Conservation (phyloP, 2,329 filamentous ascomycete genomes). For the Aspergillus ibericus region DNA sequence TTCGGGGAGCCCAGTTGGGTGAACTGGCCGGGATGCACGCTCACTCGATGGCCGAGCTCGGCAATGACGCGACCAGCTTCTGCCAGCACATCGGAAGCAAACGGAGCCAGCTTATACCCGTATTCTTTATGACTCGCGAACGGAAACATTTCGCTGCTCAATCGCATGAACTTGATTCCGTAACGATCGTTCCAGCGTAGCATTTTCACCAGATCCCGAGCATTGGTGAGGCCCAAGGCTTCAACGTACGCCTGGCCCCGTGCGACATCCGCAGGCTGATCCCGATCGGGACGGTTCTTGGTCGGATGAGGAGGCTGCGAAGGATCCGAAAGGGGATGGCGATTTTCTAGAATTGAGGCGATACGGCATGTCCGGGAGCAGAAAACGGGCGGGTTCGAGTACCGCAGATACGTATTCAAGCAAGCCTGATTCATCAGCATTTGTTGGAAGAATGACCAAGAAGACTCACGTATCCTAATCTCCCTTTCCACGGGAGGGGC, state of each 20-base stretch:
- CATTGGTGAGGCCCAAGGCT: slow-evolving; percentile 75
- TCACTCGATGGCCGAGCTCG: slow-evolving; percentile 78
- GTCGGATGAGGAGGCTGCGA: slow-evolving; percentile 74
- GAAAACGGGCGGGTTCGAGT: slow-evolving; percentile 80
- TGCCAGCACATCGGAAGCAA: slow-evolving; percentile 74
- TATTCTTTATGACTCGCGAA: slow-evolving; percentile 87
- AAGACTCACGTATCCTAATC: slow-evolving; percentile 77
- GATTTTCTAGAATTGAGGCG: slow-evolving; percentile 83
- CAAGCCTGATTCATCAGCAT: slow-evolving; percentile 62
- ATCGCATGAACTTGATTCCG: slow-evolving; percentile 84
- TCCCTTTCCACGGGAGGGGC: slow-evolving; percentile 86
- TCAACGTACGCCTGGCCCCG: slow-evolving; percentile 74
- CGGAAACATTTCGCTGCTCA: slow-evolving; percentile 96
- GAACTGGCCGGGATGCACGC: slow-evolving; percentile 88
- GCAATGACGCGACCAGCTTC: slow-evolving; percentile 75
- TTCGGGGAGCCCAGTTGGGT: slow-evolving; percentile 87
- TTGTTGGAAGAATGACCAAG: neutral
- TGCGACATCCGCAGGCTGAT: slow-evolving; percentile 63
- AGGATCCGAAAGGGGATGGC: slow-evolving; percentile 75
- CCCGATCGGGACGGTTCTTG: slow-evolving; percentile 82
- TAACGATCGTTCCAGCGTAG: slow-evolving; percentile 89
- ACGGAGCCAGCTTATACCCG: slow-evolving; percentile 80
- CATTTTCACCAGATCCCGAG: slow-evolving; percentile 80
- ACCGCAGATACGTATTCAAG: slow-evolving; percentile 85
- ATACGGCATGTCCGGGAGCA: slow-evolving; percentile 90